phyloP scores from a whole-genome alignment of 2,329 filamentous ascomycete genomes.

The Parastagonospora avenae region DNA sequence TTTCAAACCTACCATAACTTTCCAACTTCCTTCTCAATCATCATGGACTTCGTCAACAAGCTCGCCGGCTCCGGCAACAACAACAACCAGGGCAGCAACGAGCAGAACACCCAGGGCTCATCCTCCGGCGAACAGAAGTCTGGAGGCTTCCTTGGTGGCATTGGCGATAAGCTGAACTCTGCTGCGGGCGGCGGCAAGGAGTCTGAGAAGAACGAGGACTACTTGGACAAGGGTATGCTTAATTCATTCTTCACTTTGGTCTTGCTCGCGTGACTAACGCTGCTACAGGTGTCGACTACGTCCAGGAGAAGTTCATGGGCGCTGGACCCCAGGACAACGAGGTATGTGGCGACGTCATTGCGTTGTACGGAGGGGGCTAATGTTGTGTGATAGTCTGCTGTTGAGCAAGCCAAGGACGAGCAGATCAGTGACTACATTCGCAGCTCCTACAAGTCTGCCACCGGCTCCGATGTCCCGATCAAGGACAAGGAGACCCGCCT shows the following conservation, averaged over 20 bases:
- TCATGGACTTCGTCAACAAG: constrained; percentile 57
- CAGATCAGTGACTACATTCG: constrained; percentile 76
- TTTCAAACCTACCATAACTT: constrained; percentile 7
- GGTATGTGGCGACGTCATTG: constrained; percentile 46
- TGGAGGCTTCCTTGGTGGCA: constrained; percentile 60
- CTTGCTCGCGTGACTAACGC: constrained; percentile 9
- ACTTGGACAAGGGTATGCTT: constrained; percentile 74
- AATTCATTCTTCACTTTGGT: no score
- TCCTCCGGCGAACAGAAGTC: constrained; percentile 39
- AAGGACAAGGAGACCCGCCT: constrained; percentile 66
- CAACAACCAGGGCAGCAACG: constrained; percentile 34
- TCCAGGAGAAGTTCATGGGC: constrained; percentile 76
- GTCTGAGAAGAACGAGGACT: constrained; percentile 82
- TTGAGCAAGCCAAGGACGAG: constrained; percentile 85
- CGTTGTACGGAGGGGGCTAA: constrained; percentile 13
- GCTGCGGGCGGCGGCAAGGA: constrained; percentile 73
- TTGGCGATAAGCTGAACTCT: constrained; percentile 73
- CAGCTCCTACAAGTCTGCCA: constrained; percentile 69
- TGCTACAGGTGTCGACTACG: constrained; percentile 70
- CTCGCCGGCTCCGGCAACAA: constrained; percentile 48
- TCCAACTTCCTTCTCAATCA: constrained; percentile 13
- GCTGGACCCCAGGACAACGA: constrained; percentile 65
- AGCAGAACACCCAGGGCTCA: constrained; percentile 33
- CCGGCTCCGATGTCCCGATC: constrained; percentile 72
- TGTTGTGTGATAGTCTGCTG: constrained; percentile 53